A percentile compares a stretch with the other conserved stretches of the same genome.
Conservation (phyloP, 2,329 filamentous ascomycete genomes). For the Cephalotrichum gorgonifer region DNA sequence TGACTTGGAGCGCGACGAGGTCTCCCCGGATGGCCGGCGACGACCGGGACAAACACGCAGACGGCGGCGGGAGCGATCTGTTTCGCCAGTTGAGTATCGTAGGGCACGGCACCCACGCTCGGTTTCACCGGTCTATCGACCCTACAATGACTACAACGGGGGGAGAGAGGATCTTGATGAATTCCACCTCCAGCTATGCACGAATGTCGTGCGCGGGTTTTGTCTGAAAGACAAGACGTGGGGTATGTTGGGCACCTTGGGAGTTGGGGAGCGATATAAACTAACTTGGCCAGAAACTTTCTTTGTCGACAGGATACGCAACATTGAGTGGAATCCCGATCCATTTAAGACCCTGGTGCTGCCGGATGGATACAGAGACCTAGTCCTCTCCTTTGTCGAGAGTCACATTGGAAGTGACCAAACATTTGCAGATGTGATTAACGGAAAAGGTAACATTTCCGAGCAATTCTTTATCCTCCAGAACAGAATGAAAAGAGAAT, state of each 20-base stretch:
- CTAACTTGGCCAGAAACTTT: constrained; percentile 15
- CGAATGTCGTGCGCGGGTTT: constrained; percentile 34
- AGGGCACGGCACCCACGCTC: neutral
- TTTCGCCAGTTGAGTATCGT: no score
- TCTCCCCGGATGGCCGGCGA: neutral
- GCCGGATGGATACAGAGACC: constrained; percentile 36
- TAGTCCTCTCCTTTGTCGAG: constrained; percentile 31
- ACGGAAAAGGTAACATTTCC: constrained; percentile 32
- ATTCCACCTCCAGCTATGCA: constrained; percentile 28
- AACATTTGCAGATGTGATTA: constrained; percentile 40
- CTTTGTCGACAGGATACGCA: constrained; percentile 30
- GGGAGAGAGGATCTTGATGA: constrained; percentile 22
- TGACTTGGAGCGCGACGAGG: neutral
- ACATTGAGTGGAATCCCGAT: constrained; percentile 35
- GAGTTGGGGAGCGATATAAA: neutral
- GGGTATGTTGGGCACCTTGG: constrained; percentile 9
- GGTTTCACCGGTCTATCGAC: neutral
- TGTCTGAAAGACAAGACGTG: constrained; percentile 34
- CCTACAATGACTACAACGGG: constrained; percentile 9
- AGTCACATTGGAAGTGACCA: constrained; percentile 27
- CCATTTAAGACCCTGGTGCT: constrained; percentile 40
- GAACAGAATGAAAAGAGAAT: no score
- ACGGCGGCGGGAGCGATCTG: no score
- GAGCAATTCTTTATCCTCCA: neutral
- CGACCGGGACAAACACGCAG: no score